These are phyloP conservation scores for Lepiota venenata DNA, from an alignment of 768 basidiomycete species.

Conservation along the genomic window DNA sequence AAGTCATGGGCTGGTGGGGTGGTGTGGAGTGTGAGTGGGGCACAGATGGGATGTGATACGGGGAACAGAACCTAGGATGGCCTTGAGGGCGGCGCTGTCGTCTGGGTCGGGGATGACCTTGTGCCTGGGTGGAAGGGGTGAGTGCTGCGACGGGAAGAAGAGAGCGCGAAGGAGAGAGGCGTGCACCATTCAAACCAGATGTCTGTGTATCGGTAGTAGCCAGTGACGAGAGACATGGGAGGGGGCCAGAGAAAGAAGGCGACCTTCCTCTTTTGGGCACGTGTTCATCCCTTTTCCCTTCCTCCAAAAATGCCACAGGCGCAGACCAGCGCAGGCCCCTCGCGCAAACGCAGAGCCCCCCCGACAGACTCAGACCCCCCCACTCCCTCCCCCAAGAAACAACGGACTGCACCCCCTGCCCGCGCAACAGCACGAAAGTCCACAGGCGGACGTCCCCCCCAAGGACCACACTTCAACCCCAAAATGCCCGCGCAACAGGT, in stretches of 20 bases:
- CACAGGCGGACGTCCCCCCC: slow-evolving; percentile 65
- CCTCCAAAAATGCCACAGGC: slow-evolving; percentile 60
- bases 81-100: slow-evolving; percentile 63
- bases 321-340: slow-evolving; percentile 43
- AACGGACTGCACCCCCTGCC: slow-evolving; percentile 24
- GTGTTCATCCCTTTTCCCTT: slow-evolving; percentile 6
- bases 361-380: slow-evolving; percentile 40
- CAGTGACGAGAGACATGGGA: slow-evolving; percentile 54
- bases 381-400: slow-evolving; percentile 47
- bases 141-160: background rate
- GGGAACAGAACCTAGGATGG: slow-evolving; percentile 50
- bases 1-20: slow-evolving; percentile 51
- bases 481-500: slow-evolving; percentile 21
- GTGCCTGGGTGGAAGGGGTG: slow-evolving; percentile 42
- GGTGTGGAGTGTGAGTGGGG: background rate
- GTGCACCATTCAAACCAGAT: slow-evolving; percentile 76
- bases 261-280: slow-evolving; percentile 4
- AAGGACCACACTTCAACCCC: slow-evolving; percentile 29
- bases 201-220: slow-evolving; percentile 84
- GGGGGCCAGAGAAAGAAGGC: background rate
- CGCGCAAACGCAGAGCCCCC: slow-evolving; percentile 46
- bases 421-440: slow-evolving; percentile 76
- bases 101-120: slow-evolving; percentile 52
- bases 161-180: too few species aligned
- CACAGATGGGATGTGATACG: background rate